Evolutionary conservation across 2,329 filamentous ascomycete species (phyloP), one percentile per base, ranked within the genome.

Genomic region (Sphaceloma murrayae): DNA sequence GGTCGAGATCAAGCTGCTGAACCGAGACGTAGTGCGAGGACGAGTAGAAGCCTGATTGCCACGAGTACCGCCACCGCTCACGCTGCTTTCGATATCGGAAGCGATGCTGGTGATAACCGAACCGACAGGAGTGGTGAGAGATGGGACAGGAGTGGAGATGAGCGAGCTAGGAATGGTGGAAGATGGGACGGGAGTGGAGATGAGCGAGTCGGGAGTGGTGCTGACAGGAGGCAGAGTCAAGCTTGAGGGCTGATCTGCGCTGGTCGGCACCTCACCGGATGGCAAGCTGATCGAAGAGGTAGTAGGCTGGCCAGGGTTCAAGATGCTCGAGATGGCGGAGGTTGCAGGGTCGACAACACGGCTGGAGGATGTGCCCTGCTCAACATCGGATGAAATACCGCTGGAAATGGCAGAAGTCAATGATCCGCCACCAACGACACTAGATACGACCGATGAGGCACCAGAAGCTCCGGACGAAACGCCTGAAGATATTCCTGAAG

Each of bases 41-140:
- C 36, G 24, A 30, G 36, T 40, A 17, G 36, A 26, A 3, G 22
- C 36, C 2, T 17, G 8, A n/a, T 29, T 30, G 6, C 36, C 36
- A 19, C 36, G 36, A 19, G 22, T 40, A 30, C 36, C 36, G 26
- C 24, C 36, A 8, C 19, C 19, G 24, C 36, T 40, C 13, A 40
- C 19, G 36, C 36, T 40, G 24, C 36, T 40, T 16, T 40, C 36
- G 24, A 40, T 40, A 5, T 29, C 36, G 9, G 36, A 40, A 8
- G 30, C 24, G 14, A 40, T 40, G 24, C 24, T 40, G 6, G 36
- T 29, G 13, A 40, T 26, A 22, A 26, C 16, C 19, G 34, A 22
- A 22, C 34, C 34, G 13, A 19, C 19, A 9, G 34, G 14, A 7
- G 34, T 38, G 11, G 34, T 38, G 19, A 38, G n/a, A n/a, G n/a